These are phyloP conservation scores for Amoeboaphelidium occidentale DNA, from an alignment of 371 early-diverging fungal species.

Conservation along the genomic window DNA sequence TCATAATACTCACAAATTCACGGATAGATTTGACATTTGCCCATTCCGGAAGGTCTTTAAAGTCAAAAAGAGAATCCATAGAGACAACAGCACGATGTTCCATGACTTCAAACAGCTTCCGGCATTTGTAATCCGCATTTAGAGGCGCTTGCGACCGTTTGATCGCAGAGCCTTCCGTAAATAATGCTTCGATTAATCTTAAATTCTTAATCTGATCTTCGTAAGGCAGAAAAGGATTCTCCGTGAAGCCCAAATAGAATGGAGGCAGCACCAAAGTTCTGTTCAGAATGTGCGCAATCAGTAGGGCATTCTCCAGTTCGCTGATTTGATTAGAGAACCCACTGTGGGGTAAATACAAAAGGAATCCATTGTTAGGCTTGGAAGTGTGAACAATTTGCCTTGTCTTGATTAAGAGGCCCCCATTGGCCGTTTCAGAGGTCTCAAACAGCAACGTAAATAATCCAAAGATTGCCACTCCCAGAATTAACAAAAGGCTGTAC, in stretches of 20 bases:
- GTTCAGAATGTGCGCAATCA: neutral
- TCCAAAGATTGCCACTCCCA: too few species aligned
- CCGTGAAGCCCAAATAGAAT: neutral
- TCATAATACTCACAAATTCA: too few species aligned
- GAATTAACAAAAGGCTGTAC: too few species aligned
- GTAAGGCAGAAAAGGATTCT: neutral
- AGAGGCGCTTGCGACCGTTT: neutral
- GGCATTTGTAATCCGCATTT: neutral
- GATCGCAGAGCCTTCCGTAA: neutral
- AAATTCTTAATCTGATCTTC: neutral
- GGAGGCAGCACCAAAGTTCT: neutral
- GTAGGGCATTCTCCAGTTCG: neutral
- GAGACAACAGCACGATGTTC: too few species aligned
- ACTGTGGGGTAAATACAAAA: neutral
- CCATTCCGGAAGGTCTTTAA: too few species aligned
- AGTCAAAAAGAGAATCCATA: too few species aligned
- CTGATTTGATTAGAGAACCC: neutral
- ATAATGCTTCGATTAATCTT: neutral
- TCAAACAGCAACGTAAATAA: too few species aligned
- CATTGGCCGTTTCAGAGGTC: too few species aligned
- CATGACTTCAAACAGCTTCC: too few species aligned
- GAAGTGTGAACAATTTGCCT: too few species aligned
- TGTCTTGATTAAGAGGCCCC: too few species aligned
- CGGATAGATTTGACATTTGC: too few species aligned
- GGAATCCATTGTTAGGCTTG: neutral